phyloP scores from a whole-genome alignment of 495 filamentous ascomycete genomes.

The Penicillium chermesinum region DNA sequence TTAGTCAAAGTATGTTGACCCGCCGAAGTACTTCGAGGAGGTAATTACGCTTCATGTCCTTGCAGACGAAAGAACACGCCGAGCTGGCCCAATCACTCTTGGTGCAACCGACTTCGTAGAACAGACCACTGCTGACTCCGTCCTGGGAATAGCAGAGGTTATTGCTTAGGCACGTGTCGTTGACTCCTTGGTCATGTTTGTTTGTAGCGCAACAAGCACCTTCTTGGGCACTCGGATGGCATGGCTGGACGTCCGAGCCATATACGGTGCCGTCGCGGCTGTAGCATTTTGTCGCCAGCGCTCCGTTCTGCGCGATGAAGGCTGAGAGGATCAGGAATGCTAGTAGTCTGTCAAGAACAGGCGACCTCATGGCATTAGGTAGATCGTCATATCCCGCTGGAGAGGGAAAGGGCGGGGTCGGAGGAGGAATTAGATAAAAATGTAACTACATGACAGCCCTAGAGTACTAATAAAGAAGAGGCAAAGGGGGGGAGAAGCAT shows the following conservation, averaged over 20 bases:
- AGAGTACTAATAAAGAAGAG: too few species aligned
- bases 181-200: background rate
- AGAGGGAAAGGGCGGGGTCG: too few species aligned
- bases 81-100: background rate
- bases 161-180: background rate
- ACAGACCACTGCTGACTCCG: background rate
- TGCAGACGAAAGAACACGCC: background rate
- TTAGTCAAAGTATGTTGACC: background rate
- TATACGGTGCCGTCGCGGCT: background rate
- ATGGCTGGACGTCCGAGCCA: background rate
- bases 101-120: background rate
- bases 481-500: too few species aligned
- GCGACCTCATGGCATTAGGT: too few species aligned
- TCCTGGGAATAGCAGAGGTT: background rate
- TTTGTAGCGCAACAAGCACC: background rate
- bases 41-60: background rate
- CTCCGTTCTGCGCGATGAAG: background rate
- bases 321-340: background rate
- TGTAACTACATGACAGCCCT: too few species aligned
- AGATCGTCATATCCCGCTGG: too few species aligned
- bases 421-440: too few species aligned
- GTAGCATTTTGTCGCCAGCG: background rate
- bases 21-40: background rate
- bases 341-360: too few species aligned
- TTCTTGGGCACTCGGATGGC: background rate